A percentile compares a stretch with the other conserved stretches of the same genome.
Evolutionary conservation across 495 filamentous ascomycete genomes (phyloP).

Genomic region (Opeltia flavorubescens): DNA sequence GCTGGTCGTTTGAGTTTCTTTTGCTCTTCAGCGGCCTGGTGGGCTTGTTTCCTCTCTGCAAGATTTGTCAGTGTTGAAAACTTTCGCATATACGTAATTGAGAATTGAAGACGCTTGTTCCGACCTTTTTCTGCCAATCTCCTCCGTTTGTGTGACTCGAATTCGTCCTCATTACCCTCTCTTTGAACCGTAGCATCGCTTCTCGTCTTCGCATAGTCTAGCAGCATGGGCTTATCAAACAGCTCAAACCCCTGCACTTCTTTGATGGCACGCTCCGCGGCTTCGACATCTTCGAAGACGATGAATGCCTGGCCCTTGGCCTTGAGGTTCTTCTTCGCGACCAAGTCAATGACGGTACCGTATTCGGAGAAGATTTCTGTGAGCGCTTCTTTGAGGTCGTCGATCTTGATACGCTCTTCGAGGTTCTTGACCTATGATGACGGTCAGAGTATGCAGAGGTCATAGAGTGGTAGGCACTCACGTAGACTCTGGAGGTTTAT

Average conservation of each 20-base stretch:
- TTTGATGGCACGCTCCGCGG: conserved; percentile 67
- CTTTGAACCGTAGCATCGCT: conserved; percentile 78
- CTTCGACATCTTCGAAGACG: conserved; percentile 69
- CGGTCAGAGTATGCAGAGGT: conserved; percentile 1
- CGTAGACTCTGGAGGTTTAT: conserved; percentile 13
- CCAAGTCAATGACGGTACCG: conserved; percentile 78
- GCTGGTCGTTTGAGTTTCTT: conserved; percentile 70
- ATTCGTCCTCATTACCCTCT: conserved; percentile 60
- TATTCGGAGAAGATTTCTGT: conserved; percentile 76
- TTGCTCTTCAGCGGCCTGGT: conserved; percentile 65
- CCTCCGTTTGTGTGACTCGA: conserved; percentile 77
- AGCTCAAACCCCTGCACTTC: conserved; percentile 90
- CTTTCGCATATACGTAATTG: background rate
- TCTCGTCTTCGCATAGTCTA: conserved; percentile 70
- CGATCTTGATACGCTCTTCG: conserved; percentile 80
- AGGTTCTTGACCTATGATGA: conserved; percentile 64
- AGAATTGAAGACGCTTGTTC: conserved; percentile 10
- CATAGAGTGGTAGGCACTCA: conserved; percentile 1
- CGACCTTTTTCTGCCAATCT: conserved; percentile 83
- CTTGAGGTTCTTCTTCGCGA: conserved; percentile 83
- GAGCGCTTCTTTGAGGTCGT: conserved; percentile 60
- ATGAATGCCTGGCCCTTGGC: conserved; percentile 95
- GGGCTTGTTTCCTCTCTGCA: conserved; percentile 80
- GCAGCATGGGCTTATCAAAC: conserved; percentile 81
- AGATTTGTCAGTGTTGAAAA: no score